A percentile compares a stretch with the other conserved stretches of the same genome.
phyloP scores from a whole-genome alignment of 2,329 filamentous ascomycete species.

The Penicillium nordicum region DNA sequence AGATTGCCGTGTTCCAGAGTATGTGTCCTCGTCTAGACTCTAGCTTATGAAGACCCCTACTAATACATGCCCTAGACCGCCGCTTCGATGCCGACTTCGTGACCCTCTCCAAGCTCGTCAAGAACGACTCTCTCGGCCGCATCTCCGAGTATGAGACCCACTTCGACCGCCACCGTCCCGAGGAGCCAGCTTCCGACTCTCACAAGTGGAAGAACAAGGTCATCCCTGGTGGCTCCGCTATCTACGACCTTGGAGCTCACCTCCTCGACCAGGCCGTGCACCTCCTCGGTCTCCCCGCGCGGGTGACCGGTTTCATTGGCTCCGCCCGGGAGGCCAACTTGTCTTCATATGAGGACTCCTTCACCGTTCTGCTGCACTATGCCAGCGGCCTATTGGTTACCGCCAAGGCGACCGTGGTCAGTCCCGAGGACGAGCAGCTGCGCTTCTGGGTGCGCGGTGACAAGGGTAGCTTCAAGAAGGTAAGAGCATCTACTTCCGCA shows the following conservation, averaged over 20 bases:
- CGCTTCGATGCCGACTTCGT: conserved; percentile 76
- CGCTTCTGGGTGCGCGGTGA: conserved; percentile 74
- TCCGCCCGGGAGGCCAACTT: conserved; percentile 61
- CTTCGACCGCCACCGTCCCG: conserved; percentile 70
- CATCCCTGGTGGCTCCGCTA: conserved; percentile 62
- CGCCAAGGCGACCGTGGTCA: conserved; percentile 66
- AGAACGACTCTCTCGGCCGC: conserved; percentile 61
- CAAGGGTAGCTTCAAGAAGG: conserved; percentile 72
- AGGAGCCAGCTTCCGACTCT: conserved; percentile 44
- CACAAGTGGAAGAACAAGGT: conserved; percentile 65
- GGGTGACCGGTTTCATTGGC: conserved; percentile 66
- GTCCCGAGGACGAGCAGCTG: conserved; percentile 65
- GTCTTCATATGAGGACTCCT: conserved; percentile 47
- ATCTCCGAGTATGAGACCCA: conserved; percentile 75
- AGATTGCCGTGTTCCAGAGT: conserved; percentile 69
- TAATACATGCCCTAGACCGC: conserved; percentile 48
- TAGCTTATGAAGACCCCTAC: background rate
- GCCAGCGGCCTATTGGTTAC: conserved; percentile 61
- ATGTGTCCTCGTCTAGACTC: conserved; percentile 11
- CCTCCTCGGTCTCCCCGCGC: conserved; percentile 65
- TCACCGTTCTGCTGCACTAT: conserved; percentile 66
- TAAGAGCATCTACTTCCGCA: conserved; percentile 29
- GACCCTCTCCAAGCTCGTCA: conserved; percentile 62
- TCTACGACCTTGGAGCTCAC: conserved; percentile 75
- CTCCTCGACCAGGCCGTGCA: conserved; percentile 71